A percentile compares a stretch with the other conserved stretches of the same genome.
Evolutionary conservation across 495 filamentous ascomycete species (phyloP).

Genomic region (Penicillium verhagenii): DNA sequence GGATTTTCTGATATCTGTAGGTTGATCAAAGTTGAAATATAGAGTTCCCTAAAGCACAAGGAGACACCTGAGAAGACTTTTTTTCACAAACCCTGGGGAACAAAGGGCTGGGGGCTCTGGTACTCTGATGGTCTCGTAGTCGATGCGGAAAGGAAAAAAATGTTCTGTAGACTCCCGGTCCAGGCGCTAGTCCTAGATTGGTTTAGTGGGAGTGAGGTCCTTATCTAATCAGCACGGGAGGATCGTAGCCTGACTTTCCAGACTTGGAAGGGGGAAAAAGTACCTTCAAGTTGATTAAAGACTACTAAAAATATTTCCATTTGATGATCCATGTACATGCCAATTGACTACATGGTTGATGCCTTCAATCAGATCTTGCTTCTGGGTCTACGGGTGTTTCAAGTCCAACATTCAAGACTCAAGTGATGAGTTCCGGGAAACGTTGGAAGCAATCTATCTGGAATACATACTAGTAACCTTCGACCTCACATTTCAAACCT

Average conservation of each 20-base stretch:
- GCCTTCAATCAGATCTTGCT: no score
- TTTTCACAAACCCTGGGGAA: conserved; percentile 27
- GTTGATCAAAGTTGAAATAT: not conserved
- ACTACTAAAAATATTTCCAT: no score
- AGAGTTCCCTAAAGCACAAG: conserved; percentile 1
- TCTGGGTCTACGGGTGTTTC: no score
- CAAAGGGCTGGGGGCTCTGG: conserved; percentile 29
- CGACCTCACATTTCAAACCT: no score
- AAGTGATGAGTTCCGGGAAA: no score
- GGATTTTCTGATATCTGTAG: conserved; percentile 1
- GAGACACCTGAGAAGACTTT: conserved; percentile 10
- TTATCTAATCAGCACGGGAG: conserved; percentile 41
- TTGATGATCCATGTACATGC: no score
- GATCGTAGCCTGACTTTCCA: not conserved
- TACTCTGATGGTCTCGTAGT: conserved; percentile 33
- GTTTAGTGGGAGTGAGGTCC: conserved; percentile 26
- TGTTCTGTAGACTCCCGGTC: conserved; percentile 42
- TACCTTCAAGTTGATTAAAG: no score
- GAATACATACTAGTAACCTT: no score
- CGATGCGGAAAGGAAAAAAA: conserved; percentile 47
- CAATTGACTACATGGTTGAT: no score
- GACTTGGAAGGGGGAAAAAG: no score
- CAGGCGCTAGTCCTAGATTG: conserved; percentile 34
- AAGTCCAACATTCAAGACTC: no score
- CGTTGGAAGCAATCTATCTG: no score